Evolutionary conservation across 2,329 filamentous ascomycete genomes (phyloP), one percentile per base, ranked within the genome.

Genomic region (Pestalotiopsis sp.): DNA sequence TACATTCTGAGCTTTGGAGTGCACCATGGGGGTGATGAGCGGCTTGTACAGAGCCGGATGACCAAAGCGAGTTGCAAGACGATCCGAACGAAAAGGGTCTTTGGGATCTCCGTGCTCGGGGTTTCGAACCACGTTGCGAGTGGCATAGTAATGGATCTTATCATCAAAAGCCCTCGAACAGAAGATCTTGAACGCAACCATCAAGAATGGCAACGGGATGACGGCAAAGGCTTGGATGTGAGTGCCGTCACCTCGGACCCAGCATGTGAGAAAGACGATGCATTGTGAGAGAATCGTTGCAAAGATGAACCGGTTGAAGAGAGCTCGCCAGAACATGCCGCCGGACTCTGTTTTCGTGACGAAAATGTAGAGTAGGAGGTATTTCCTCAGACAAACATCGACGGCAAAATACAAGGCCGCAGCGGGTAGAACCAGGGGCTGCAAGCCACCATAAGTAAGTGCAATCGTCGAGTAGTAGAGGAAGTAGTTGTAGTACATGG

Each of bases 401-500:
- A 99, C 84, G 65, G 85, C 83, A 79, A 98, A 98, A 85, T 98
- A 99, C 38, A 98, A 82, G 1, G 95, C 94, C 0, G 93, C 94
- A 52, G 97, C 92, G 0, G 93, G 90, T 7, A 99, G 86, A 1
- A 96, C 92, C 27, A 98, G 86, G 0, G 96, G 96, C 80, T 98
- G 96, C 66, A 98, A 86, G 1, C 91, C 90, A 2, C 92, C 90
- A 76, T 96, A 98, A 75, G 91, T 94, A 17, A 99, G 85, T 0
- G 94, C 92, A 39, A 98, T 93, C 0, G 95, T 98, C 27, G 92
- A 86, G 82, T 98, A 99, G 82, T 93, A 99, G 38, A 98, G 85
- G 80, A 98, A 98, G 80, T 97, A 98, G 80, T 98, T 98, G 87
- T 98, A 99, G 82, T 98, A 98, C 74, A 90, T 94, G 69, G 96